phyloP scores from a whole-genome alignment of 441 rosid species.

The Brassica balearica region DNA sequence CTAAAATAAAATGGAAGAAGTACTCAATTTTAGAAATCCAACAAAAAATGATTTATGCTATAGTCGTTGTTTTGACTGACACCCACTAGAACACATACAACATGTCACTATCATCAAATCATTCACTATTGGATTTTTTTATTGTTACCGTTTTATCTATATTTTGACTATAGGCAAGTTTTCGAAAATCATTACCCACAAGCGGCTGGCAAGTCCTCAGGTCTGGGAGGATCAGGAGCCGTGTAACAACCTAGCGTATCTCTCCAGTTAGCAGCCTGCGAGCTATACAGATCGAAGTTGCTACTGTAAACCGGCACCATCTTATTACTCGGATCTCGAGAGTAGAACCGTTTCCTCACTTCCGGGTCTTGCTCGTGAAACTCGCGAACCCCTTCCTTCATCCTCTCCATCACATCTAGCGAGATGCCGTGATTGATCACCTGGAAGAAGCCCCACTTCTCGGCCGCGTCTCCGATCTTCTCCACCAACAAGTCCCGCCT shows the following conservation, averaged over 20 bases:
- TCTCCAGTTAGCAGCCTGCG: constrained; percentile 41
- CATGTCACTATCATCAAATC: too few species aligned
- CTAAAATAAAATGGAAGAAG: too few species aligned
- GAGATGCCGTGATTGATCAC: constrained; percentile 43
- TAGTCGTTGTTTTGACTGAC: too few species aligned
- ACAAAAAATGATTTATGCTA: too few species aligned
- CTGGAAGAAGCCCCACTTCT: constrained; percentile 55
- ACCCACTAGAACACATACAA: too few species aligned
- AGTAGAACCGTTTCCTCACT: constrained; percentile 46
- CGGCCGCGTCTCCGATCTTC: constrained; percentile 52
- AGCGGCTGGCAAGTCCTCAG: constrained; percentile 30
- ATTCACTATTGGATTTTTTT: too few species aligned
- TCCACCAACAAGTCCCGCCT: constrained; percentile 5
- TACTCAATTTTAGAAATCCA: too few species aligned
- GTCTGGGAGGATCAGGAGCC: constrained; percentile 34
- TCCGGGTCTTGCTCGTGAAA: constrained; percentile 46
- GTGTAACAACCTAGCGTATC: constrained; percentile 40
- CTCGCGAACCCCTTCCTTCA: constrained; percentile 39
- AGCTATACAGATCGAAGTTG: constrained; percentile 37
- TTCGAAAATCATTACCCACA: constrained; percentile 30
- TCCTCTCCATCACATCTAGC: constrained; percentile 21
- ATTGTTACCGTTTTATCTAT: too few species aligned
- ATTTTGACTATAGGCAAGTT: too few species aligned
- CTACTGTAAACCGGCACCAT: constrained; percentile 22
- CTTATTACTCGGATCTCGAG: constrained; percentile 41